Evolutionary conservation across 768 basidiomycete genomes (phyloP), one percentile per base, ranked within the genome.

Genomic region (Clathrus columnatus): DNA sequence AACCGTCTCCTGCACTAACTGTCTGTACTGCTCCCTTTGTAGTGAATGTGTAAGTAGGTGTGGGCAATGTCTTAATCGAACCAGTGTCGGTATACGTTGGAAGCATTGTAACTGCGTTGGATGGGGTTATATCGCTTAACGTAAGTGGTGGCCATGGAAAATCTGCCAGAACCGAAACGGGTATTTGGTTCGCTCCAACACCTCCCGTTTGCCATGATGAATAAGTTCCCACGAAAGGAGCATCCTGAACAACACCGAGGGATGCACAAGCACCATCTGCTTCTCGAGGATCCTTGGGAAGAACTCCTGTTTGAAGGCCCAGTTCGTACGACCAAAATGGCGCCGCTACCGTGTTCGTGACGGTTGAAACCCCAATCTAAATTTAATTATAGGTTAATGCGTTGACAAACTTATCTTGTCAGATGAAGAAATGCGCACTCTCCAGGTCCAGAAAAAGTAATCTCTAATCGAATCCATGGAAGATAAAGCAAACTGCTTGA

Each of bases 361-460:
- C 64, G 30, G 76, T 72, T 2, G 81, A 81, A 60, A 77, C 78
- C 51, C 83, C 85, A 50, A 87, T 79, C 73, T 75, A 60, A 14
- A 24, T 56, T 46, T 5, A 23, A 30, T 23, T 26, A 8, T 4
- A 27, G 23, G 28, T n/a, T n/a, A 50, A 41, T 32, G 41, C 54
- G 24, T 24, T 17, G 16, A n/a, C n/a, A n/a, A n/a, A n/a, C n/a
- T n/a, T n/a, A n/a, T n/a, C n/a, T n/a, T n/a, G n/a, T n/a, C n/a
- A n/a, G n/a, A n/a, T 20, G 11, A 21, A 24, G 18, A 59, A 62
- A 30, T 14, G 59, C 58, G n/a, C 44, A 77, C 77, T 76, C 84
- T 86, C 87, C 85, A 87, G 7, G 83, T 86, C 86, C 85, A 88
- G 74, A 78, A 87, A 70, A 83, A 87, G 73, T 74, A 84, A 63